These are phyloP conservation scores for Thielaviopsis punctulata DNA, from an alignment of 2,329 filamentous ascomycete genomes.

Conservation along the genomic window DNA sequence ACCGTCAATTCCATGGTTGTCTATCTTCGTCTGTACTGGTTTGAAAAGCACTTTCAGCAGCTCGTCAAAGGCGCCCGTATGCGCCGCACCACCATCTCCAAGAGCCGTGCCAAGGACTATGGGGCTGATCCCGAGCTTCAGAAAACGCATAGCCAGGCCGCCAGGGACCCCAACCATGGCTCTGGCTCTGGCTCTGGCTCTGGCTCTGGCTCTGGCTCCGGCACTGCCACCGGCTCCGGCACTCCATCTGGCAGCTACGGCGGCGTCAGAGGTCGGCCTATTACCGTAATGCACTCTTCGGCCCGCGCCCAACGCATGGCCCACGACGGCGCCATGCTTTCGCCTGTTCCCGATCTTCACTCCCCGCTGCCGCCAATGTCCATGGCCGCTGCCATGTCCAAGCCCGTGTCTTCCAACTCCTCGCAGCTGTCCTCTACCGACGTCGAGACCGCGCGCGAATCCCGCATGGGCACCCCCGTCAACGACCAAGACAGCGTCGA, in stretches of 20 bases:
- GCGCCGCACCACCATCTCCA: slow-evolving; percentile 46
- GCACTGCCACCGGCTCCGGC: not conserved
- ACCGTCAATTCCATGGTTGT: slow-evolving; percentile 75
- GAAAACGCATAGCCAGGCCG: slow-evolving; percentile 12
- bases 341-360: slow-evolving; percentile 4
- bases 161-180: not conserved
- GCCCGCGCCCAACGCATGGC: slow-evolving; percentile 38
- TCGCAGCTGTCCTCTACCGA: slow-evolving; percentile 4
- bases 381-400: slow-evolving; percentile 19
- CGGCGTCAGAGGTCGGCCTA: slow-evolving; percentile 48
- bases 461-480: not conserved
- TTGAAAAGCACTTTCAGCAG: slow-evolving; percentile 85
- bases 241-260: slow-evolving; percentile 9
- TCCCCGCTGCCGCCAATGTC: slow-evolving; percentile 26
- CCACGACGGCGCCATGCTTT: slow-evolving; percentile 35
- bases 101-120: slow-evolving; percentile 22
- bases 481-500: slow-evolving; percentile 2
- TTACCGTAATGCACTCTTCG: slow-evolving; percentile 45
- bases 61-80: slow-evolving; percentile 57
- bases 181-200: not conserved
- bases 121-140: slow-evolving; percentile 19
- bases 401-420: slow-evolving; percentile 9
- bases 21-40: slow-evolving; percentile 90
- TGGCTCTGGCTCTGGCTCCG: not conserved
- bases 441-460: slow-evolving; percentile 2